phyloP scores from a whole-genome alignment of 2,329 filamentous ascomycete genomes.

The Colletotrichum filicis region DNA sequence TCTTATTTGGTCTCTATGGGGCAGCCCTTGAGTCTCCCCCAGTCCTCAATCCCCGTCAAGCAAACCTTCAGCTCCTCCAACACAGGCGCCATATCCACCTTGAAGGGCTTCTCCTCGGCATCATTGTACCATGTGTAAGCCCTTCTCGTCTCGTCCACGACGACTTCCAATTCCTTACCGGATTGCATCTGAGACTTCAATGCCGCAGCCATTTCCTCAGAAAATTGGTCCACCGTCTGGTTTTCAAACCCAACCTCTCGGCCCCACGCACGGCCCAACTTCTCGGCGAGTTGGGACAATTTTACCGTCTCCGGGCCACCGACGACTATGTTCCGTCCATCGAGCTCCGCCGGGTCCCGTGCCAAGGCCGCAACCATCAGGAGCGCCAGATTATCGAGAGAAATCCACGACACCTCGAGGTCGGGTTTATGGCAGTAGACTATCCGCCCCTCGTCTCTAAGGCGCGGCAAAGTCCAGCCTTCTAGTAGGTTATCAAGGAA shows the following conservation, averaged over 20 bases:
- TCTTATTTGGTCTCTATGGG: not conserved
- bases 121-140: constrained; percentile 54
- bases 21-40: not conserved
- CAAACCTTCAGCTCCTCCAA: constrained; percentile 44
- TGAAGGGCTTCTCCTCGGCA: constrained; percentile 48
- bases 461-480: constrained; percentile 48
- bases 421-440: not conserved
- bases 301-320: not conserved
- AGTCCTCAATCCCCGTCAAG: not conserved
- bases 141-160: constrained; percentile 51
- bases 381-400: not conserved
- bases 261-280: not conserved
- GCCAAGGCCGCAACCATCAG: not conserved
- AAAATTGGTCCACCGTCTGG: not conserved
- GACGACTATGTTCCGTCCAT: not conserved
- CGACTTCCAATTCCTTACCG: constrained; percentile 46
- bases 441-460: not conserved
- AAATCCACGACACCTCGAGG: not conserved
- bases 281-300: not conserved
- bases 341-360: not conserved
- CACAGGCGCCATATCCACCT: constrained; percentile 48
- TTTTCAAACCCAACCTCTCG: not conserved
- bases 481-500: constrained; percentile 52
- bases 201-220: not conserved
- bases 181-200: constrained; percentile 35